Evolutionary conservation across 192 early-diverging fungal genomes (phyloP).

Genomic region (Coemansia sp.): DNA sequence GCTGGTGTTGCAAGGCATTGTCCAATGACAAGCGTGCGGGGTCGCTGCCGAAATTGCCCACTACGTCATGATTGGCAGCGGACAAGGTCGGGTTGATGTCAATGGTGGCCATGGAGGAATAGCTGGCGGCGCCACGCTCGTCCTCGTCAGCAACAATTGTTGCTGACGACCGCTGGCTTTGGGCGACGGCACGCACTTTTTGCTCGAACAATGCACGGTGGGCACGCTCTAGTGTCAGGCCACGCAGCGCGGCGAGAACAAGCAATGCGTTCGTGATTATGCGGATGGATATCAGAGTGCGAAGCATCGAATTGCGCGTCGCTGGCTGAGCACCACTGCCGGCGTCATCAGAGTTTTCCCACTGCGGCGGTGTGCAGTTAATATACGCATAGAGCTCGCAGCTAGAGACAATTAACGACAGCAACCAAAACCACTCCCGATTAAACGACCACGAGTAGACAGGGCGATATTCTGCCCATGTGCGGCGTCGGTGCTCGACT

Average conservation of each 20-base stretch:
- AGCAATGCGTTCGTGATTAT: constrained; percentile 27
- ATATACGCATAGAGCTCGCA: constrained; percentile 48
- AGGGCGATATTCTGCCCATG: background rate
- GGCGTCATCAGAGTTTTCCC: background rate
- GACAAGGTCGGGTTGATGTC: constrained; percentile 3
- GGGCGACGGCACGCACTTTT: background rate
- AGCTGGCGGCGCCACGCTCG: constrained; percentile 4
- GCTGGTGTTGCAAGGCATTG: background rate
- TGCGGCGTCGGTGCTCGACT: background rate
- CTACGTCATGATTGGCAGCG: constrained; percentile 5
- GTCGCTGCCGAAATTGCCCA: constrained; percentile 1
- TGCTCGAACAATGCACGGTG: constrained; percentile 11
- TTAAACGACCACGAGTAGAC: constrained; percentile 17
- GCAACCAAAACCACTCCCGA: constrained; percentile 45
- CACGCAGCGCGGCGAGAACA: constrained; percentile 24
- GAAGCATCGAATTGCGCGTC: constrained; percentile 39
- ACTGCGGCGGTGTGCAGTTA: constrained; percentile 20
- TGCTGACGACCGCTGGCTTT: background rate
- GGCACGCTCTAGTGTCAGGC: constrained; percentile 9
- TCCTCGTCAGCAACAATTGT: background rate
- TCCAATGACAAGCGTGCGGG: background rate
- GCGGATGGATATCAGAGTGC: constrained; percentile 44
- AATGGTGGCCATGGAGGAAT: constrained; percentile 9
- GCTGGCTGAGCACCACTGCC: constrained; percentile 12
- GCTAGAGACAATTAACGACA: constrained; percentile 36